Evolutionary conservation across 2,329 filamentous ascomycete species (phyloP).

Genomic region (Epicoccum nigrum): DNA sequence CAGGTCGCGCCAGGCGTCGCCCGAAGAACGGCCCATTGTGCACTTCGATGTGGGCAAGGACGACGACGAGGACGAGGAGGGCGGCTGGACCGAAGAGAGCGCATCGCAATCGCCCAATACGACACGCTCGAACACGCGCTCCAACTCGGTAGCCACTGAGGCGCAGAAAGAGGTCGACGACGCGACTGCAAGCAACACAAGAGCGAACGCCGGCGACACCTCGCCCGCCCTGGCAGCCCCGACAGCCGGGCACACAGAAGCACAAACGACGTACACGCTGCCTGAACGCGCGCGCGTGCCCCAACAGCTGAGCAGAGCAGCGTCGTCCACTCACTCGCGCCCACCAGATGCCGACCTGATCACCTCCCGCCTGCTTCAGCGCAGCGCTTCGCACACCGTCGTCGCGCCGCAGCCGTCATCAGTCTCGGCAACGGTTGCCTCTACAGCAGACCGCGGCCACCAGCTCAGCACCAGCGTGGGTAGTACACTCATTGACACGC

Average conservation of each 20-base stretch:
- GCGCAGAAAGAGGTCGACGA: constrained; percentile 33
- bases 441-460: constrained; percentile 49
- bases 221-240: constrained; percentile 17
- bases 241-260: constrained; percentile 13
- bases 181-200: constrained; percentile 29
- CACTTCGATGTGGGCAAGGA: constrained; percentile 50
- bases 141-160: constrained; percentile 49
- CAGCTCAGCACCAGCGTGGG: constrained; percentile 46
- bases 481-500: constrained; percentile 49
- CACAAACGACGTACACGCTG: constrained; percentile 24
- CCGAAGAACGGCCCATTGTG: constrained; percentile 47
- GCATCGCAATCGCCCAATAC: constrained; percentile 50
- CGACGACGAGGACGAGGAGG: constrained; percentile 39
- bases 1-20: constrained; percentile 41
- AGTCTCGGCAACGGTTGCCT: constrained; percentile 62
- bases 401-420: constrained; percentile 70
- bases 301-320: constrained; percentile 38
- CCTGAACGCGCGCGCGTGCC: constrained; percentile 36
- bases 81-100: constrained; percentile 52
- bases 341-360: constrained; percentile 67
- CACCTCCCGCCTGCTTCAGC: constrained; percentile 70
- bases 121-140: constrained; percentile 50
- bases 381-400: constrained; percentile 63
- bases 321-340: constrained; percentile 42
- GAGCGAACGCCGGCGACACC: constrained; percentile 21